phyloP scores from a whole-genome alignment of 2,329 filamentous ascomycete genomes.

The Plenodomus tracheiphilus region DNA sequence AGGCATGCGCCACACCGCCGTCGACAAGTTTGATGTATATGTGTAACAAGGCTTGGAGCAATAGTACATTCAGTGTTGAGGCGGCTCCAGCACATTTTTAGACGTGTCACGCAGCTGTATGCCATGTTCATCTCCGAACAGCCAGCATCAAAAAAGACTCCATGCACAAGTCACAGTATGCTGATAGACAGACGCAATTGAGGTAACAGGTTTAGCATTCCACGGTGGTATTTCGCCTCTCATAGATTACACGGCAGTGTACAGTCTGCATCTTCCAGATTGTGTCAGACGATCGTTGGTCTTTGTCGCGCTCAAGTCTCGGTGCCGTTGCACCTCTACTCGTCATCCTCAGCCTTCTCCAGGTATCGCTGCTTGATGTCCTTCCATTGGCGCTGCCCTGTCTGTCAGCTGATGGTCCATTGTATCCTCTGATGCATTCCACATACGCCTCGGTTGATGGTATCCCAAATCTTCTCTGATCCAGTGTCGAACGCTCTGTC shows the following conservation, averaged over 20 bases:
- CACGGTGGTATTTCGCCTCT: slow-evolving; percentile 29
- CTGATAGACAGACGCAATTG: neutral
- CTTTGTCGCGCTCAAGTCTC: slow-evolving; percentile 19
- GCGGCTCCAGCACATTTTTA: neutral
- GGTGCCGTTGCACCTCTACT: slow-evolving; percentile 25
- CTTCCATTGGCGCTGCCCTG: slow-evolving; percentile 93
- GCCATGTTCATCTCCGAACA: too few relatives aligned
- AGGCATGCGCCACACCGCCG: slow-evolving; percentile 9
- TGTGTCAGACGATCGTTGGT: slow-evolving; percentile 13
- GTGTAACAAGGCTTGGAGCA: neutral
- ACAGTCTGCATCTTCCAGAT: slow-evolving; percentile 29
- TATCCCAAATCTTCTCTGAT: slow-evolving; percentile 89
- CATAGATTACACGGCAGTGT: slow-evolving; percentile 43
- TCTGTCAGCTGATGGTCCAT: slow-evolving; percentile 20
- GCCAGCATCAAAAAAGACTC: too few relatives aligned
- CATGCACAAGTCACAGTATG: too few relatives aligned
- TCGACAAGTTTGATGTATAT: neutral
- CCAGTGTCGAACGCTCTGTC: slow-evolving; percentile 77
- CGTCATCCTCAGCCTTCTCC: slow-evolving; percentile 67
- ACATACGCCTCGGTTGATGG: slow-evolving; percentile 80
- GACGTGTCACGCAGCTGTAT: too few relatives aligned
- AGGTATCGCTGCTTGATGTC: slow-evolving; percentile 93
- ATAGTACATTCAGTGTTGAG: neutral
- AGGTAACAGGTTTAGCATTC: slow-evolving; percentile 8
- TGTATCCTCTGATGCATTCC: neutral